phyloP scores from a whole-genome alignment of 257 asterid species.

The Striga asiatica region DNA sequence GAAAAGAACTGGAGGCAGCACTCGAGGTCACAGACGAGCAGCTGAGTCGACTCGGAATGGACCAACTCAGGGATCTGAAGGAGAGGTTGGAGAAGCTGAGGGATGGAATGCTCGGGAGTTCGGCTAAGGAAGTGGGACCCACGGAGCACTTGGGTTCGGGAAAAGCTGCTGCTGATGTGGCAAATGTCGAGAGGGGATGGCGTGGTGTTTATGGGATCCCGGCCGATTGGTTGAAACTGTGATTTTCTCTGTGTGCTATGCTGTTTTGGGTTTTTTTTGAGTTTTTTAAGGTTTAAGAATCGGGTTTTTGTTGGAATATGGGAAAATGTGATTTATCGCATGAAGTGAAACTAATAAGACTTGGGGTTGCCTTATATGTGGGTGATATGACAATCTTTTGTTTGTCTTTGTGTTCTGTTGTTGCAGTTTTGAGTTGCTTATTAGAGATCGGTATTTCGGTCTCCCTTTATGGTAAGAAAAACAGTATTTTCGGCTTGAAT shows the following conservation, averaged over 20 bases:
- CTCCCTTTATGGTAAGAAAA: too few relatives aligned
- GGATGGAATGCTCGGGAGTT: background rate
- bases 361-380: too few relatives aligned
- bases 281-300: too few relatives aligned
- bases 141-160: background rate
- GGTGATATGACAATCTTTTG: too few relatives aligned
- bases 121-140: background rate
- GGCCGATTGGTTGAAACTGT: constrained; percentile 27
- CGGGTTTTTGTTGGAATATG: too few relatives aligned
- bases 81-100: constrained; percentile 20
- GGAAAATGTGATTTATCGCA: too few relatives aligned
- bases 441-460: too few relatives aligned
- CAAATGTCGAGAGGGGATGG: background rate
- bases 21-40: constrained; percentile 19
- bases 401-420: too few relatives aligned
- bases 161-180: constrained; percentile 13
- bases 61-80: constrained; percentile 22
- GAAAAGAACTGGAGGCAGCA: constrained; percentile 18
- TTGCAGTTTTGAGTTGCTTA: too few relatives aligned
- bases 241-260: background rate
- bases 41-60: background rate
- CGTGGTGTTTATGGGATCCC: constrained; percentile 16
- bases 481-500: too few relatives aligned
- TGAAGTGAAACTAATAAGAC: too few relatives aligned
- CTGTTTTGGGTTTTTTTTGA: too few relatives aligned